phyloP scores from a whole-genome alignment of 1,284 basidiomycete genomes.

The Ustilago xerochloae region DNA sequence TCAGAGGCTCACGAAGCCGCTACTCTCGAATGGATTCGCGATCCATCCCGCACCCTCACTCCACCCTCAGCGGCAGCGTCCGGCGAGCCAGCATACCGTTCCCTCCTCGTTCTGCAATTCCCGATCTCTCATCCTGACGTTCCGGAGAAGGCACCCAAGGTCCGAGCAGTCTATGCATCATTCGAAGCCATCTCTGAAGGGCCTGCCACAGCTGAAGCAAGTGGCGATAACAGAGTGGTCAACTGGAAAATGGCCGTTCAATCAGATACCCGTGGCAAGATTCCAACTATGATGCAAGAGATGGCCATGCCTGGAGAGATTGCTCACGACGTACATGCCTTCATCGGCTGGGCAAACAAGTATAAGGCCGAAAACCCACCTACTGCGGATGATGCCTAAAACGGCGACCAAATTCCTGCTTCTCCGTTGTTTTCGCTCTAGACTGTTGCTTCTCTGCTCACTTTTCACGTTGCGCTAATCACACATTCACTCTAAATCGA shows the following conservation, averaged over 20 bases:
- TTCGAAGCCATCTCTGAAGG: slow-evolving; percentile 59
- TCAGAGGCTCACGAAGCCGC: slow-evolving; percentile 48
- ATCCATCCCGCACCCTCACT: slow-evolving; percentile 11
- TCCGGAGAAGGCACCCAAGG: slow-evolving; percentile 29
- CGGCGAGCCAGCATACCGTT: slow-evolving; percentile 29
- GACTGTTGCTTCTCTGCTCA: background rate
- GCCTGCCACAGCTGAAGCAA: background rate
- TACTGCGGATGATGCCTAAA: background rate
- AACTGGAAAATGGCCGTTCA: slow-evolving; percentile 58
- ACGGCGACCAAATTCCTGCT: too few species aligned
- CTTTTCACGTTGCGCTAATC: background rate
- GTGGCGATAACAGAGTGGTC: slow-evolving; percentile 3
- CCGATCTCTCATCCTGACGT: slow-evolving; percentile 46
- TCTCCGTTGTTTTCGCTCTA: background rate
- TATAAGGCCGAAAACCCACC: slow-evolving; percentile 33
- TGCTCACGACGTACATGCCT: slow-evolving; percentile 59
- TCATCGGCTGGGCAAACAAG: slow-evolving; percentile 53
- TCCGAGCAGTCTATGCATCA: slow-evolving; percentile 57
- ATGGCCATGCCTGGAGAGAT: slow-evolving; percentile 59
- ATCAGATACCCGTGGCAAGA: slow-evolving; percentile 55
- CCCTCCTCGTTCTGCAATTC: slow-evolving; percentile 57
- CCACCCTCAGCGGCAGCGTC: slow-evolving; percentile 7
- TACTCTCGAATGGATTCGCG: slow-evolving; percentile 29
- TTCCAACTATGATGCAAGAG: slow-evolving; percentile 60
- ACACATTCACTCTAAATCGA: background rate